A percentile compares a stretch with the other conserved stretches of the same genome.
phyloP scores from a whole-genome alignment of 805 yeast species.

The Candida coleopterorum region DNA sequence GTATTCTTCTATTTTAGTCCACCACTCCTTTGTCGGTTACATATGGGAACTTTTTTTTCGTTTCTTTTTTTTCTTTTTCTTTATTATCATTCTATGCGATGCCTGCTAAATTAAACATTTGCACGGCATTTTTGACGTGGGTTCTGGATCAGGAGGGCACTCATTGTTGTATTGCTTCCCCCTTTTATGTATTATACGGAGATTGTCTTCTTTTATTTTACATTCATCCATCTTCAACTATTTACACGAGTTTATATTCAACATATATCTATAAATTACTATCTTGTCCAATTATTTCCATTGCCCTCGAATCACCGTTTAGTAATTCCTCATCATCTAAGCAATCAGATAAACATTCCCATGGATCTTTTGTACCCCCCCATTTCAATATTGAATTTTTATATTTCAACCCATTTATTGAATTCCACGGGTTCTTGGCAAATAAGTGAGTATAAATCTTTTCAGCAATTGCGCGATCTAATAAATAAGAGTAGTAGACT shows the following conservation, averaged over 20 bases:
- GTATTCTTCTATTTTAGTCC: too few species aligned
- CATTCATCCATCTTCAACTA: too few species aligned
- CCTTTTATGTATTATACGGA: background rate
- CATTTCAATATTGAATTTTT: conserved; percentile 68
- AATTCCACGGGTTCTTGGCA: conserved; percentile 60
- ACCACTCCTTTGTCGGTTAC: too few species aligned
- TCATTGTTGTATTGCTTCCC: too few species aligned
- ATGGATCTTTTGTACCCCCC: conserved; percentile 93
- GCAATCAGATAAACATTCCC: conserved; percentile 79
- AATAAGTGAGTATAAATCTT: conserved; percentile 78
- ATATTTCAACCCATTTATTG: conserved; percentile 72
- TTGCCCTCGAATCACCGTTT: conserved; percentile 68
- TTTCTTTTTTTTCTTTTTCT: too few species aligned
- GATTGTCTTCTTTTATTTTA: too few species aligned
- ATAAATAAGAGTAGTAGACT: conserved; percentile 83
- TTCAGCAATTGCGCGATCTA: conserved; percentile 90
- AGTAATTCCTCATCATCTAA: conserved; percentile 58
- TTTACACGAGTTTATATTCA: too few species aligned
- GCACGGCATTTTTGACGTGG: too few species aligned
- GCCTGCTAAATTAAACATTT: too few species aligned
- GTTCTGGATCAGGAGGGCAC: too few species aligned
- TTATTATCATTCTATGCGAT: too few species aligned
- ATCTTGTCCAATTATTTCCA: conserved; percentile 33
- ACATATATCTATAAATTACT: conserved; percentile 2
- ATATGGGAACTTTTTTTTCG: too few species aligned